Base-by-base conservation (phyloP, 371 early-diverging fungal species). In the Syncephalastrum contaminatum region DNA sequence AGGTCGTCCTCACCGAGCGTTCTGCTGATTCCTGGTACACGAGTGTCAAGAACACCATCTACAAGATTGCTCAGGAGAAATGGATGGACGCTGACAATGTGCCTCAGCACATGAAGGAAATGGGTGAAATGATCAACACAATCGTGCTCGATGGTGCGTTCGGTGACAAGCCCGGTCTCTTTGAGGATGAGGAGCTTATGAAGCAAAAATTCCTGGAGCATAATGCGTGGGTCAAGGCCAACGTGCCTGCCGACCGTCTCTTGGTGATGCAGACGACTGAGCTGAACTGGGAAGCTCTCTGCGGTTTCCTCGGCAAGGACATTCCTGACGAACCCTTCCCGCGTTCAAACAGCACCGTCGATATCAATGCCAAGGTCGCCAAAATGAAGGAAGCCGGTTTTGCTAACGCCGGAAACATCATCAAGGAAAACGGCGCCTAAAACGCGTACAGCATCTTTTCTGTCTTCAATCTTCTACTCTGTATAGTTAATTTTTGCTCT, bases 11-110 rank as follows among this genome's bases (percentile, higher is more conserved):
- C 41, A 75, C 69, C 1, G 62, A 52, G 3, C 64, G 72, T 4
- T 52, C 48, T 39, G 56, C 67, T 1, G 72, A 75, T 1, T 59
- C 56, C 36, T 75, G 75, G 75, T 71, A 71, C 40, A 58, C 55
- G 14, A 66, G 67, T 4, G 59, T 60, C n/a, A 53, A 47, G 16
- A 67, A 75, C 15, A 69, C 65, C 8, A 64, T 74, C n/a, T 36
- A 42, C 21, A 19, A 24, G 18, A 27, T 39, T 30, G 36, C 36
- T 12, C 7, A 30, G 30, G 30, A 30, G 8, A 30, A 30, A 7
- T 6, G 3, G 30, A 8, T 8, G 7, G 24, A 24, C 3, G 7
- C 20, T 25, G 51, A 22, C 13, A 39, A 48, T 47, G 39, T n/a
- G 2, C 40, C 4, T 3, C 14, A 48, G 8, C 49, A 41, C 14